These are phyloP conservation scores for Simplicillium sp. DNA, from an alignment of 2,329 filamentous ascomycete genomes.

Conservation along the genomic window DNA sequence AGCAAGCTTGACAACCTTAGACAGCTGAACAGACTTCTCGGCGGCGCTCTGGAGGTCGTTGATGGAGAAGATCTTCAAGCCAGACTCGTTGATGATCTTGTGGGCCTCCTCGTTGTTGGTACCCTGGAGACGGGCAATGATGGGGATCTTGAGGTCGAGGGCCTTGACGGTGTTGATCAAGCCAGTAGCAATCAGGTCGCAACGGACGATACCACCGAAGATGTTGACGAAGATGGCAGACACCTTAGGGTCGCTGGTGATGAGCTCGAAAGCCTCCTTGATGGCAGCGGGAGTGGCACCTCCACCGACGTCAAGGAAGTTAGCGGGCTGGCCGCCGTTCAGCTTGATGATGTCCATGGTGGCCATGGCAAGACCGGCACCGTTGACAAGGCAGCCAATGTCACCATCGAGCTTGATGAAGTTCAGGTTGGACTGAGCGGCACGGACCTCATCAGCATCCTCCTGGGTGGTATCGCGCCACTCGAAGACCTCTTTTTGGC, in stretches of 20 bases:
- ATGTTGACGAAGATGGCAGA: constrained; percentile 99
- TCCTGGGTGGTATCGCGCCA: constrained; percentile 95
- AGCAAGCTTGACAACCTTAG: constrained; percentile 98
- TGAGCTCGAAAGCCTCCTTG: constrained; percentile 95
- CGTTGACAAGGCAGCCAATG: constrained; percentile 98
- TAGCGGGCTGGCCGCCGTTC: constrained; percentile 89
- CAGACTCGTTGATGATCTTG: constrained; percentile 89
- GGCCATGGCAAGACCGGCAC: constrained; percentile 97
- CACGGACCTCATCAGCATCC: constrained; percentile 95
- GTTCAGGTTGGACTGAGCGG: constrained; percentile 89
- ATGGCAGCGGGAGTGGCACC: constrained; percentile 96
- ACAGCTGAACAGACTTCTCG: constrained; percentile 97
- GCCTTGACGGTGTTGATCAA: constrained; percentile 88
- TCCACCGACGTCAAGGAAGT: constrained; percentile 98
- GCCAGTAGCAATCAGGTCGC: constrained; percentile 93
- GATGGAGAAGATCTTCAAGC: constrained; percentile 99
- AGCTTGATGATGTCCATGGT: constrained; percentile 99
- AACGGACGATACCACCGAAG: constrained; percentile 97
- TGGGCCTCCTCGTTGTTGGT: constrained; percentile 97
- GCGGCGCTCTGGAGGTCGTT: constrained; percentile 95
- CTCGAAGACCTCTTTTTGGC: constrained; percentile 90
- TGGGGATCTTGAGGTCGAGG: constrained; percentile 93
- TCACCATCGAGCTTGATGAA: constrained; percentile 99
- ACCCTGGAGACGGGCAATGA: constrained; percentile 93
- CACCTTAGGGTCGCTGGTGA: constrained; percentile 96